Base-by-base conservation (phyloP, 2,329 filamentous ascomycete species). In the Trichoderma harzianum region DNA sequence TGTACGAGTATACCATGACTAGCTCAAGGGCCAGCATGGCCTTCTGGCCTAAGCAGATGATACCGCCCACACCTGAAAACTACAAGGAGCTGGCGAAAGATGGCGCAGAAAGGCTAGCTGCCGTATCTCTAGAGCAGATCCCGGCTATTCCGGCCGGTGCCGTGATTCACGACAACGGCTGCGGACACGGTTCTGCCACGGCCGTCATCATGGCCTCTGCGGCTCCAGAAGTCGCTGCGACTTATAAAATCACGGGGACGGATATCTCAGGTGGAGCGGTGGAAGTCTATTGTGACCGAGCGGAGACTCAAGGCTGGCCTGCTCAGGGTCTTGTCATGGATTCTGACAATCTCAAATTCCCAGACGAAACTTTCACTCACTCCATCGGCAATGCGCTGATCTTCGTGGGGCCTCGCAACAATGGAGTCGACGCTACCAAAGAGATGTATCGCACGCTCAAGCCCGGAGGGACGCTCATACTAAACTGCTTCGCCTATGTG, bases 381-480 rank as follows among this genome's bases (percentile, higher is more conserved):
- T 26, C 57, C 26, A 62, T 69, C 21, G 67, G 39, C 55, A 69
- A 62, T 21, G 67, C 67, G 12, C 24, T 69, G 39, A 62, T 69
- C 57, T 69, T 69, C 32, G 30, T 69, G 39, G 67, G 67, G 5
- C 67, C 67, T 14, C 67, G 67, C 21, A 69, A 69, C 30, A 36
- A 62, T n/a, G 67, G 67, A 21, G 6, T 69, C 8, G 67, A 69
- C 26, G 67, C 67, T 5, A 43, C 36, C 16, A 69, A 36, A 30
- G 67, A 69, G 39, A 69, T 69, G 67, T 28, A 69, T 53, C 67
- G 67, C 39, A 69, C 67, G 21, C 67, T 69, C 39, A 53, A 62
- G 43, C 67, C 67, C 12, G 67, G 67, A n/a, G 67, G 67, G 1
- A 69, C 67, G 10, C 67, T 69, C 39, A n/a, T 69, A 21, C 11